Evolutionary conservation across 129 eudicot genomes (phyloP).

Genomic region (Cynara cardunculus): DNA sequence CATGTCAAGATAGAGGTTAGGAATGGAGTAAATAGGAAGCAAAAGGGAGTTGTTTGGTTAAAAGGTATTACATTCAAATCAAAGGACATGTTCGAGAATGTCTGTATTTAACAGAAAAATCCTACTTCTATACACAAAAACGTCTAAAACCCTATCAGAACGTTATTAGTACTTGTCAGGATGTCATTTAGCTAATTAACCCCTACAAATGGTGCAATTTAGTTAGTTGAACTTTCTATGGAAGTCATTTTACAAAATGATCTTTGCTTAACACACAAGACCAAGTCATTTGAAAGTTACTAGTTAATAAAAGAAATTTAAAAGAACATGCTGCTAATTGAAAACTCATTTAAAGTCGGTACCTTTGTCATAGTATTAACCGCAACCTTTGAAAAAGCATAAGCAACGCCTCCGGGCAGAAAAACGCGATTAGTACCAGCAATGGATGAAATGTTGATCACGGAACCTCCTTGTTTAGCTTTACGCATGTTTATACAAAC

Average conservation of each 20-base stretch:
- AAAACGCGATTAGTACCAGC: slow-evolving; percentile 40
- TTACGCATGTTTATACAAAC: slow-evolving; percentile 44
- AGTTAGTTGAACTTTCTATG: too few relatives aligned
- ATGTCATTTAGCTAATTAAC: too few relatives aligned
- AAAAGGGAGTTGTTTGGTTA: too few relatives aligned
- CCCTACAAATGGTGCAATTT: too few relatives aligned
- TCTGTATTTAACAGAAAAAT: background rate
- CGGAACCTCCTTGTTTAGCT: slow-evolving; percentile 39
- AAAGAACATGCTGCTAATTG: too few relatives aligned
- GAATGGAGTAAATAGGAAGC: too few relatives aligned
- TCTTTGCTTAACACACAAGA: too few relatives aligned
- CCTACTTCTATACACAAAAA: too few relatives aligned
- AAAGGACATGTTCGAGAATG: background rate
- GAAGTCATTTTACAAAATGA: too few relatives aligned
- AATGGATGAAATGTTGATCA: slow-evolving; percentile 47
- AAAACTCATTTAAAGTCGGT: background rate
- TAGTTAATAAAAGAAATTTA: too few relatives aligned
- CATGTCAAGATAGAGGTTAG: background rate
- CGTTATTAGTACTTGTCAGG: background rate
- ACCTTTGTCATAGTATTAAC: slow-evolving; percentile 41
- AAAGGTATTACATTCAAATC: background rate
- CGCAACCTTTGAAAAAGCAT: slow-evolving; percentile 41
- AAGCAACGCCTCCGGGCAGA: slow-evolving; percentile 37
- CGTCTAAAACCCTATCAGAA: background rate
- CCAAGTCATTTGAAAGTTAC: too few relatives aligned